Base-by-base conservation (phyloP, 306 rosid species). In the Citrullus colocynthis region DNA sequence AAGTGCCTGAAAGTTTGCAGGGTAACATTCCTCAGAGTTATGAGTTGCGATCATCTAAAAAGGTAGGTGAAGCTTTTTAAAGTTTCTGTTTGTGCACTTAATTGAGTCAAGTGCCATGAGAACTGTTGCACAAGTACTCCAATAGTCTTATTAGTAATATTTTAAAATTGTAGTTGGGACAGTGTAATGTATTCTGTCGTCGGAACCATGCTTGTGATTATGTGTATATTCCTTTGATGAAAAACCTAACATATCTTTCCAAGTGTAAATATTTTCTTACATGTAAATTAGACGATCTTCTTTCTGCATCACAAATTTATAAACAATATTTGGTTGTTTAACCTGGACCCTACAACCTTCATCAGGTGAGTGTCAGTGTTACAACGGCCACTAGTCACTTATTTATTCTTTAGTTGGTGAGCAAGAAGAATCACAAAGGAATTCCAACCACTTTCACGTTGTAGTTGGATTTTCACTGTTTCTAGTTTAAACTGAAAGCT, bases 31-130 rank as follows among this genome's bases (percentile, higher is more conserved):
- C 96, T 72, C 83, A 11, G 76, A 91, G 86, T 81, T 95, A 88
- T 82, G 97, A 92, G 88, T 78, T 88, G 56, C 90, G 91, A 54
- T 95, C 97, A 18, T 90, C 99, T 76, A 89, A 57, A 82, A 95
- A 90, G 88, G 99, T 95, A 44, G 80, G 85, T 24, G 78, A 75
- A 72, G 15, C 59, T 48, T 71, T 48, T 45, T 28, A 3, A 45
- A 71, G 39, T 49, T 71, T 9, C 28, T 42, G 45, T 42, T 42
- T 42, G 55, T 42, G 54, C 10, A 16, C 76, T 45, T 63, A 41
- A 13, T 69, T 24, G 39, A 45, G 37, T 71, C 20, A 71, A 48
- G 21, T 45, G 48, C 14, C 39, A 28, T 41, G 21, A 24, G 36
- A 71, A 45, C 13, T 24, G 76, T 6, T 71, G 32, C 75, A 44